Evolutionary conservation across 2,329 filamentous ascomycete species (phyloP).

Genomic region (Sporothrix euskadiensis): DNA sequence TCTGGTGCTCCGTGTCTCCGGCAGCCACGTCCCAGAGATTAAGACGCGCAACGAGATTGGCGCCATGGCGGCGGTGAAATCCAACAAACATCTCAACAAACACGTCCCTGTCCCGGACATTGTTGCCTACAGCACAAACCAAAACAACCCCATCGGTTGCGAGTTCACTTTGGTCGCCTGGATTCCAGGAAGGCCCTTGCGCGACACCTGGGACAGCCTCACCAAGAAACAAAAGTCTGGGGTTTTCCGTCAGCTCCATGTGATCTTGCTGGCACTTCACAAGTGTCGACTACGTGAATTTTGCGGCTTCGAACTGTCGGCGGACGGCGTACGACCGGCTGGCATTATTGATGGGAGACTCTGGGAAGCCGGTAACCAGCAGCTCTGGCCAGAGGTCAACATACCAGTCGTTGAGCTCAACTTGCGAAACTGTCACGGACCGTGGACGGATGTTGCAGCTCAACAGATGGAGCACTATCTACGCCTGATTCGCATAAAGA

Average conservation of each 20-base stretch:
- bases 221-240: background rate
- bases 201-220: background rate
- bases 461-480: background rate
- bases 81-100: no score
- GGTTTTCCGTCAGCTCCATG: background rate
- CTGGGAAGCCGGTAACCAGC: background rate
- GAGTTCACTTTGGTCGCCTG: background rate
- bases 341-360: background rate
- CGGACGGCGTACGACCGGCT: background rate
- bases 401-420: background rate
- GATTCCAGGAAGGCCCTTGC: background rate
- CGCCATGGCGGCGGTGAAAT: background rate
- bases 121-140: background rate
- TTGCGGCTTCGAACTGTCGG: background rate
- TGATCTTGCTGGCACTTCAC: background rate
- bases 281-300: background rate
- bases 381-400: background rate
- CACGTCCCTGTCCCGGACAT: background rate
- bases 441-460: background rate
- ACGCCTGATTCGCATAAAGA: background rate
- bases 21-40: background rate
- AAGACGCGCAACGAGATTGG: conserved; percentile 17
- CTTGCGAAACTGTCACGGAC: background rate
- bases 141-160: background rate
- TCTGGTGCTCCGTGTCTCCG: background rate